Evolutionary conservation across 192 early-diverging fungal genomes (phyloP).

Genomic region (Podila verticillata): DNA sequence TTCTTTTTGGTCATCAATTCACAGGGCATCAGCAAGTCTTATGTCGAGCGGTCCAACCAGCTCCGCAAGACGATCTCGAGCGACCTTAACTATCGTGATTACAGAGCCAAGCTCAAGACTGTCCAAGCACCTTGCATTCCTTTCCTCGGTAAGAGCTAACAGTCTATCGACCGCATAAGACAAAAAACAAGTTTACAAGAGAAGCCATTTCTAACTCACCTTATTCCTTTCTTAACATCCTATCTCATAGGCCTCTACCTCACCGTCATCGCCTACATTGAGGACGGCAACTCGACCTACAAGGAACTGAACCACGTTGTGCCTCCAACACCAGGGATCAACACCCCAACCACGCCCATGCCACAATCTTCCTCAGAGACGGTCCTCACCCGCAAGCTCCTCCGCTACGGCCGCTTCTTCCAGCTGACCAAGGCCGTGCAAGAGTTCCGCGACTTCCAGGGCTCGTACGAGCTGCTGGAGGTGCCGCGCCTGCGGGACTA

Average conservation of each 20-base stretch:
- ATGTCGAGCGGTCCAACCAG: constrained; percentile 26
- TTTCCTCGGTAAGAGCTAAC: constrained; percentile 23
- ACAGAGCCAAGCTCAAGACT: constrained; percentile 39
- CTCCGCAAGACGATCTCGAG: constrained; percentile 32
- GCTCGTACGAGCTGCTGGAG: constrained; percentile 43
- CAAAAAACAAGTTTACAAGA: neutral
- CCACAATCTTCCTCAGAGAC: neutral
- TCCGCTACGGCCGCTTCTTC: constrained; percentile 39
- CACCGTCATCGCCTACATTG: constrained; percentile 33
- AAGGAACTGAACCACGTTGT: constrained; percentile 18
- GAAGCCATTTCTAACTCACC: no score
- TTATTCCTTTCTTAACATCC: neutral
- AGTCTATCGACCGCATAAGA: no score
- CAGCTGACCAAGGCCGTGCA: constrained; percentile 31
- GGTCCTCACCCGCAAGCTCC: constrained; percentile 12
- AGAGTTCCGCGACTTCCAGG: constrained; percentile 38
- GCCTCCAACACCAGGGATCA: neutral
- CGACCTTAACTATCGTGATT: constrained; percentile 31
- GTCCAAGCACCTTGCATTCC: constrained; percentile 41
- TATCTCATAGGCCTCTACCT: constrained; percentile 21
- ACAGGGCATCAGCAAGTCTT: constrained; percentile 37
- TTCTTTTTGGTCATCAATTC: neutral
- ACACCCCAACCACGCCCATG: neutral
- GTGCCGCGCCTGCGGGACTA: constrained; percentile 50
- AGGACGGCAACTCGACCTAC: constrained; percentile 46